phyloP scores from a whole-genome alignment of 2,329 filamentous ascomycete genomes.

The Arachnomyces sp. region DNA sequence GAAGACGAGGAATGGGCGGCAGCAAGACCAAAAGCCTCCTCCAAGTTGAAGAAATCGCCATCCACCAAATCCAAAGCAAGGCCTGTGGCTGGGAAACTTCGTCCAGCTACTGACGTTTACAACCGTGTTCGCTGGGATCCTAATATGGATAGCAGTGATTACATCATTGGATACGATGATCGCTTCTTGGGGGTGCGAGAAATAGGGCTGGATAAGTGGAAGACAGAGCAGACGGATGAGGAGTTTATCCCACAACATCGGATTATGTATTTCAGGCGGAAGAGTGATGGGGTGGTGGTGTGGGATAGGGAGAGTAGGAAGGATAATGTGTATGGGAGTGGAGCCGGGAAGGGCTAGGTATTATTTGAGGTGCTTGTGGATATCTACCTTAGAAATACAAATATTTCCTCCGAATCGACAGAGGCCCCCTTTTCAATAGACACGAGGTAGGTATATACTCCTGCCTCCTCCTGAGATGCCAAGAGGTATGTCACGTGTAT shows the following conservation, averaged over 20 bases:
- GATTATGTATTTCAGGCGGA: constrained; percentile 42
- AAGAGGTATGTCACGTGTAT: too few relatives aligned
- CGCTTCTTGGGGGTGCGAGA: constrained; percentile 44
- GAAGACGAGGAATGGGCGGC: not conserved
- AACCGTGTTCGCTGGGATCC: constrained; percentile 45
- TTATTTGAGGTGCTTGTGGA: too few relatives aligned
- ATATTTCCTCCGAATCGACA: too few relatives aligned
- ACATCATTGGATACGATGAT: constrained; percentile 47
- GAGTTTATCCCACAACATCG: constrained; percentile 51
- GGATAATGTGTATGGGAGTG: constrained; percentile 42
- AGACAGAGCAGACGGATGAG: constrained; percentile 45
- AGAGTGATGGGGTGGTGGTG: constrained; percentile 32
- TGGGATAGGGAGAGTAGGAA: constrained; percentile 44
- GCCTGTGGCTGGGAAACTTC: constrained; percentile 8
- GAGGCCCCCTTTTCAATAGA: too few relatives aligned
- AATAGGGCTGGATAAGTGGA: constrained; percentile 42
- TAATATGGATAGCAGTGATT: constrained; percentile 36
- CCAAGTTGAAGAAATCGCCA: too few relatives aligned
- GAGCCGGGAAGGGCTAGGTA: constrained; percentile 10
- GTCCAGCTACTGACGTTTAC: constrained; percentile 34
- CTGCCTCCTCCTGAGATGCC: too few relatives aligned
- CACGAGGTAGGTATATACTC: too few relatives aligned
- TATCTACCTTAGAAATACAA: too few relatives aligned
- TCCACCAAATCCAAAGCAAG: not conserved
- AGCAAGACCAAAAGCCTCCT: constrained; percentile 1